phyloP scores from a whole-genome alignment of 805 yeast genomes.

The Yarrowia porcina region DNA sequence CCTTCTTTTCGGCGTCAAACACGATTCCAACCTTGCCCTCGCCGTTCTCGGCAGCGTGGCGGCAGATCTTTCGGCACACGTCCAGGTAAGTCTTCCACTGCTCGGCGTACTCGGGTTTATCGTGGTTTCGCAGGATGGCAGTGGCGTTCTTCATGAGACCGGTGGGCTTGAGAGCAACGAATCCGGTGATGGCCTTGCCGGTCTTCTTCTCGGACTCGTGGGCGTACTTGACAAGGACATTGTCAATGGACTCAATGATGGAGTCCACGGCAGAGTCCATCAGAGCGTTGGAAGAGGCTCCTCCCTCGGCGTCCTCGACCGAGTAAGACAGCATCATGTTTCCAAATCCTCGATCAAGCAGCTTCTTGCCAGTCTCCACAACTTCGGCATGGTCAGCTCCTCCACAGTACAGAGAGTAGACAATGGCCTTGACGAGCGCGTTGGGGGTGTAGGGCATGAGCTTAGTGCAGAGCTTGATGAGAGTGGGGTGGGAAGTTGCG shows the following conservation, averaged over 20 bases:
- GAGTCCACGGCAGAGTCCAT: slow-evolving; percentile 34
- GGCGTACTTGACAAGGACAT: slow-evolving; percentile 61
- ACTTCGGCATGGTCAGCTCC: slow-evolving; percentile 78
- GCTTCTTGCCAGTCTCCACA: slow-evolving; percentile 60
- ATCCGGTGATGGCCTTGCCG: slow-evolving; percentile 60
- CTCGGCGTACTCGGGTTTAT: slow-evolving; percentile 48
- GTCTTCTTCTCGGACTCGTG: slow-evolving; percentile 36
- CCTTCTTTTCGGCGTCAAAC: slow-evolving; percentile 86
- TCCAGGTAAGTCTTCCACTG: slow-evolving; percentile 58
- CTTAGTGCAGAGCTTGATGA: slow-evolving; percentile 37
- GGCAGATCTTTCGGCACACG: slow-evolving; percentile 63
- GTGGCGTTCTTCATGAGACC: slow-evolving; percentile 81
- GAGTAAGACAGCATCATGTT: slow-evolving; percentile 96
- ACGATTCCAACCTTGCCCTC: slow-evolving; percentile 57
- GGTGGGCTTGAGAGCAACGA: slow-evolving; percentile 90
- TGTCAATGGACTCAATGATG: slow-evolving; percentile 58
- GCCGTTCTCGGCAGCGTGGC: slow-evolving; percentile 45
- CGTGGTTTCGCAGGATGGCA: slow-evolving; percentile 60
- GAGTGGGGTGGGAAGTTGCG: slow-evolving; percentile 38
- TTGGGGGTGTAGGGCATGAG: slow-evolving; percentile 52
- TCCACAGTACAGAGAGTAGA: slow-evolving; percentile 85
- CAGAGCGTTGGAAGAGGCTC: slow-evolving; percentile 37
- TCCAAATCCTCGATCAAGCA: slow-evolving; percentile 71
- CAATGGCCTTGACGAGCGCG: slow-evolving; percentile 62
- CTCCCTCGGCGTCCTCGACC: slow-evolving; percentile 88